These are phyloP conservation scores for Aotearoamyces nothofagi DNA, from an alignment of 2,329 filamentous ascomycete genomes.

Conservation along the genomic window DNA sequence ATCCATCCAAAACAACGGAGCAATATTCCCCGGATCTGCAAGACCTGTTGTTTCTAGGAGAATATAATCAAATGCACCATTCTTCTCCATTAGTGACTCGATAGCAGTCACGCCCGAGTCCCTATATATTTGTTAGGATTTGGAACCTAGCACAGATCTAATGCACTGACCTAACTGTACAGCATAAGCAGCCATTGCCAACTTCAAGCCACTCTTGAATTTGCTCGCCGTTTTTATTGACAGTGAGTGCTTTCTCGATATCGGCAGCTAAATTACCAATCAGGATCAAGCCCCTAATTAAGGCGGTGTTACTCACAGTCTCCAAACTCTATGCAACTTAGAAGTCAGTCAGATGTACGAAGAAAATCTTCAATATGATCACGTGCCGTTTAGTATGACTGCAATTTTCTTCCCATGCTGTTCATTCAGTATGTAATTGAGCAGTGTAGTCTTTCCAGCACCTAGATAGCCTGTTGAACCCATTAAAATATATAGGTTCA, in stretches of 20 bases:
- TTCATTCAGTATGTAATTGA: constrained; percentile 92
- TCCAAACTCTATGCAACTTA: constrained; percentile 48
- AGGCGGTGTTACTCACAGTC: constrained; percentile 54
- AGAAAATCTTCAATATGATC: no score
- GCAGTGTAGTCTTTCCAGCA: constrained; percentile 83
- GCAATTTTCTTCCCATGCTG: constrained; percentile 97
- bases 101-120: constrained; percentile 90
- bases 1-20: constrained; percentile 94
- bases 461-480: constrained; percentile 86
- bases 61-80: constrained; percentile 93
- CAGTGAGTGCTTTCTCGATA: constrained; percentile 89
- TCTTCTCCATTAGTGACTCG: constrained; percentile 87
- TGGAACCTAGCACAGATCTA: constrained; percentile 1
- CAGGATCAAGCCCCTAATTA: no score
- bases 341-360: no score
- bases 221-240: constrained; percentile 69
- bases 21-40: constrained; percentile 89
- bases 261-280: constrained; percentile 54
- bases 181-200: constrained; percentile 94
- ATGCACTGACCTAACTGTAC: constrained; percentile 69
- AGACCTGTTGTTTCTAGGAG: constrained; percentile 91
- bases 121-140: constrained; percentile 26
- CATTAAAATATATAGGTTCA: no score
- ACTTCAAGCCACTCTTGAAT: constrained; percentile 93
- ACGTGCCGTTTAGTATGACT: constrained; percentile 77